A percentile compares a stretch with the other conserved stretches of the same genome.
These are phyloP conservation scores for Pseudozyma sp. DNA, from an alignment of 1,284 basidiomycete genomes.

Conservation along the genomic window DNA sequence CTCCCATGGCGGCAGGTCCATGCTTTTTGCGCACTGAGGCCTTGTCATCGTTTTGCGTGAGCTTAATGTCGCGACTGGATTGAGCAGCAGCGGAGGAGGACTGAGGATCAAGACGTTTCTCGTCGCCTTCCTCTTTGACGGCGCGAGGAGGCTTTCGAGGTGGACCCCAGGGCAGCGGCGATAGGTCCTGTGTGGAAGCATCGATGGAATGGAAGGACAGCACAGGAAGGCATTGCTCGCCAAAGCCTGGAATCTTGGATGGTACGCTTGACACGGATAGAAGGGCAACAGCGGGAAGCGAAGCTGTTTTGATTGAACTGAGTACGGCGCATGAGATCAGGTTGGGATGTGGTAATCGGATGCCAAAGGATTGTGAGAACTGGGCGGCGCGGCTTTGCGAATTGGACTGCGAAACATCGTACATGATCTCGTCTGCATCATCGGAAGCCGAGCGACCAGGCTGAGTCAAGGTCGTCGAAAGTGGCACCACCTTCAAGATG, in stretches of 20 bases:
- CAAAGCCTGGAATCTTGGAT: slow-evolving; percentile 55
- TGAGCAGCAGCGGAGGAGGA: slow-evolving; percentile 30
- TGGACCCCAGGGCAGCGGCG: slow-evolving; percentile 57
- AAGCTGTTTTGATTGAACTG: slow-evolving; percentile 10
- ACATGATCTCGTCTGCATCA: slow-evolving; percentile 30
- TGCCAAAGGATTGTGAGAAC: slow-evolving; percentile 31
- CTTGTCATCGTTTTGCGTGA: slow-evolving; percentile 26
- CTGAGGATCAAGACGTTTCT: slow-evolving; percentile 18
- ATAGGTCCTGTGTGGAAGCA: slow-evolving; percentile 41
- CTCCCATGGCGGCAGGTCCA: slow-evolving; percentile 59
- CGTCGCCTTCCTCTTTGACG: slow-evolving; percentile 13
- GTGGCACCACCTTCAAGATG: slow-evolving; percentile 41
- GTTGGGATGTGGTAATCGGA: slow-evolving; percentile 60
- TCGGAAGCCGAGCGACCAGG: background rate
- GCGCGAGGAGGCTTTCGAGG: slow-evolving; percentile 40
- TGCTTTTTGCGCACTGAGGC: slow-evolving; percentile 26
- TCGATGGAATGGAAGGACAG: slow-evolving; percentile 64
- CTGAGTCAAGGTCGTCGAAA: slow-evolving; percentile 6
- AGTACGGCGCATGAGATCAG: slow-evolving; percentile 52
- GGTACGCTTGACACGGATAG: slow-evolving; percentile 60
- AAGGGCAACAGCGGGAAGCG: slow-evolving; percentile 49
- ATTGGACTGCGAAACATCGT: slow-evolving; percentile 10
- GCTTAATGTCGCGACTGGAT: slow-evolving; percentile 21
- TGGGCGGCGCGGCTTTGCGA: slow-evolving; percentile 1
- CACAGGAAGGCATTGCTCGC: slow-evolving; percentile 61